phyloP scores from a whole-genome alignment of 2,329 filamentous ascomycete genomes.

The Pyricularia pennisetigena region DNA sequence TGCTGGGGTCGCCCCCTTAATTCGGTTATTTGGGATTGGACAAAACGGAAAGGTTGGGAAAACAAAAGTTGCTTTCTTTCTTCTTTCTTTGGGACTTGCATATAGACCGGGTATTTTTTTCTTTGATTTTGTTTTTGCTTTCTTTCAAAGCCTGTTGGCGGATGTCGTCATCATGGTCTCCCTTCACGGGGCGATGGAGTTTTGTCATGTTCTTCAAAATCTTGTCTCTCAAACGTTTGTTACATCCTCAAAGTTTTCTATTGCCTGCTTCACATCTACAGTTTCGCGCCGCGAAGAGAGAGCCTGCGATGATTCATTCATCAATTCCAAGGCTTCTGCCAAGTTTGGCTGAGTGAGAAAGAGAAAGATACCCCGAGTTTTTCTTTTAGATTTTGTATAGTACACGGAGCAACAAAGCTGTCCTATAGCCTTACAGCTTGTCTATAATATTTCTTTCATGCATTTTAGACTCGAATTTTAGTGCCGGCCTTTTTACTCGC shows the following conservation, averaged over 20 bases:
- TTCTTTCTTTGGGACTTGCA: constrained; percentile 2
- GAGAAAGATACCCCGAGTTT: constrained; percentile 6
- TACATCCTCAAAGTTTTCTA: background rate
- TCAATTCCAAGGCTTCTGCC: constrained; percentile 5
- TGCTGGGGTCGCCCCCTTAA: background rate
- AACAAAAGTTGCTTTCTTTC: constrained; percentile 3
- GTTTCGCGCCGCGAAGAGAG: background rate
- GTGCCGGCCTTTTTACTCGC: background rate
- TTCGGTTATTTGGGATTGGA: constrained; percentile 1
- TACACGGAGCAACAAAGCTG: constrained; percentile 1
- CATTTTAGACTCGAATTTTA: background rate
- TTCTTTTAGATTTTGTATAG: constrained; percentile 4
- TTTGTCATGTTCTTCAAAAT: background rate
- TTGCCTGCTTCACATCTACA: background rate
- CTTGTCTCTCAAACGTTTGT: background rate
- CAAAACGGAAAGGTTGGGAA: constrained; percentile 6
- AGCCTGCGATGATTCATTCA: background rate
- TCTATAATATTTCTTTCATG: background rate
- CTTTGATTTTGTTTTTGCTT: background rate
- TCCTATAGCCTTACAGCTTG: constrained; percentile 5
- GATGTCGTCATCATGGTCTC: background rate
- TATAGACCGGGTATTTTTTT: constrained; percentile 5
- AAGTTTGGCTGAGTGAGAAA: constrained; percentile 1
- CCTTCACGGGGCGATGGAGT: constrained; percentile 3
- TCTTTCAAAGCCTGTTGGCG: background rate